Conservation (phyloP, 2,329 filamentous ascomycete species). For the Hymenoscyphus linearis region DNA sequence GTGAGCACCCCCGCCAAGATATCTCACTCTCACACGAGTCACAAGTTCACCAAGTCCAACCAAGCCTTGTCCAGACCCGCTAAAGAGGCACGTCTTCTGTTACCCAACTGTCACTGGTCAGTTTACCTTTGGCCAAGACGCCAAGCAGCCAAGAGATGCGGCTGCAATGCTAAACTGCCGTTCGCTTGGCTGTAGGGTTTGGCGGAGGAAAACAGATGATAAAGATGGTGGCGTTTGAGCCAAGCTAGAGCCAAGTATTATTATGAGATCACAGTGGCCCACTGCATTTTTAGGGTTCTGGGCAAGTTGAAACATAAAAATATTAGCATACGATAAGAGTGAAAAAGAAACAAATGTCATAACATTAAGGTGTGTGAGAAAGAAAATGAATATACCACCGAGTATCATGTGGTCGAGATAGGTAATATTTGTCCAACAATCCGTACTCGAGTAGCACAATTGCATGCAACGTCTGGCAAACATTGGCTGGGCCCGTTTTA, state of each 20-base stretch:
- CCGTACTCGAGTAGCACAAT: not conserved
- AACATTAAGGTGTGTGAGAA: not conserved
- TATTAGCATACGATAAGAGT: not conserved
- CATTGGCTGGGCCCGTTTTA: not conserved
- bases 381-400: not conserved
- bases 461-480: not conserved
- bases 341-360: not conserved
- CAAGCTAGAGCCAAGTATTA: not conserved
- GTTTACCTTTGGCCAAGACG: not conserved
- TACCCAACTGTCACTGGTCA: not conserved
- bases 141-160: not conserved
- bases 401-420: not conserved
- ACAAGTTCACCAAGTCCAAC: not conserved
- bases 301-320: not conserved
- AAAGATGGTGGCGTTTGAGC: not conserved
- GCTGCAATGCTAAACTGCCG: not conserved
- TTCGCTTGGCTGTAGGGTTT: not conserved
- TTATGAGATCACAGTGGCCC: too few relatives aligned
- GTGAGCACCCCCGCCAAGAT: not conserved
- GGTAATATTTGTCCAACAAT: not conserved
- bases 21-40: not conserved
- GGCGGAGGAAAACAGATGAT: not conserved
- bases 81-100: not conserved
- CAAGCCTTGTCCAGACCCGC: not conserved
- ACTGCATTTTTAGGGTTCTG: not conserved